Base-by-base conservation (phyloP, 768 basidiomycete species). In the Tulasnella sp. region DNA sequence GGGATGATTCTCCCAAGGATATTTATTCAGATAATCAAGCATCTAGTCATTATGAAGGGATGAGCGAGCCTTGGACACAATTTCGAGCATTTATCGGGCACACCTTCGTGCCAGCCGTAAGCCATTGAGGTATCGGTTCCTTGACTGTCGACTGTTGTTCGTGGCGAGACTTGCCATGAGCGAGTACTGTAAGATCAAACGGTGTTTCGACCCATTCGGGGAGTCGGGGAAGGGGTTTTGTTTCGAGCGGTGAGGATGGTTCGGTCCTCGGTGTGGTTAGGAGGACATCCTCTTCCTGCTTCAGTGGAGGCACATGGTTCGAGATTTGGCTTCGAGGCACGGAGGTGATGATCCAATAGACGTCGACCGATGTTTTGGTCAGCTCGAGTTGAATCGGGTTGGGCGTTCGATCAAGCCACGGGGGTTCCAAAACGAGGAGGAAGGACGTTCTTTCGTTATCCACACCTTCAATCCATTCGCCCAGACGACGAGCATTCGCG, bases 301-400 rank as follows among this genome's bases (percentile, higher is more conserved):
- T 44, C 44, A 69, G 73, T 7, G 77, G 77, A 55, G 78, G 69
- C 46, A 42, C 48, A 20, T 75, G 44, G 29, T 55, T 40, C 15
- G 81, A 80, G 29, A 81, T 37, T 37, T 71, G 35, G 39, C 57
- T 75, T 11, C 76, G 72, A 20, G 81, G 81, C 32, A 80, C 73
- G n/a, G 82, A 77, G 0, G 80, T 82, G 73, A 81, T 79, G 23
- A 82, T 73, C 75, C 76, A 80, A n/a, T 73, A 81, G 11, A 61
- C 72, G 26, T 81, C 79, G 39, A 81, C 77, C 42, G 72, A 48
- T 29, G 81, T 80, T 69, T 78, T 79, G 20, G 73, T 78, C 16
- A 81, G 46, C 51, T 81, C 79, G 46, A 80, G 39, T 55, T 77
- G 44, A 42, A 81, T 39, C 37, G 76, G 61, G 2, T 26, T 37